phyloP scores from a whole-genome alignment of 169 alveolate species.

The Eimeria tenella region DNA sequence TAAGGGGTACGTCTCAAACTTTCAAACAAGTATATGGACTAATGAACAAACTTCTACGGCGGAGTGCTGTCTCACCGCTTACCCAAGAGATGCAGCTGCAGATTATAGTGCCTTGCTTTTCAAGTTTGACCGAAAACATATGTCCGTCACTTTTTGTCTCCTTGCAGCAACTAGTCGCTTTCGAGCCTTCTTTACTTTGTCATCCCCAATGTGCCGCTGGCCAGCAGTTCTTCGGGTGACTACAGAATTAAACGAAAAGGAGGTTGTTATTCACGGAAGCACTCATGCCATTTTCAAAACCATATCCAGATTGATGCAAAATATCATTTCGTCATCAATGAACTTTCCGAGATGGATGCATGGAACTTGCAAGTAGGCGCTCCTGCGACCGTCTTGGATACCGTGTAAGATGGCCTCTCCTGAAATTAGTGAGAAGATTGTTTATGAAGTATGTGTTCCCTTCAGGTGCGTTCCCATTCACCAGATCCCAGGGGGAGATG shows the following conservation, averaged over 20 bases:
- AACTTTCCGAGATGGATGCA: conserved; percentile 94
- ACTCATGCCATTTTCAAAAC: conserved; percentile 90
- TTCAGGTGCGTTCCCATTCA: conserved; percentile 80
- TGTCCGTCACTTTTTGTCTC: conserved; percentile 62
- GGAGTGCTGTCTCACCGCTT: too few relatives aligned
- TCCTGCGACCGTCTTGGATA: background rate
- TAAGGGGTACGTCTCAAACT: conserved; percentile 87
- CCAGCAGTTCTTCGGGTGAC: conserved; percentile 82
- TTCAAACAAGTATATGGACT: background rate
- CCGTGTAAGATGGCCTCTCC: background rate
- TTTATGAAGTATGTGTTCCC: too few relatives aligned
- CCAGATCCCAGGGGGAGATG: conserved; percentile 83
- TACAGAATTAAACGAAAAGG: conserved; percentile 88
- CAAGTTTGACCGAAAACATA: too few relatives aligned
- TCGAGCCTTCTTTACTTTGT: conserved; percentile 82
- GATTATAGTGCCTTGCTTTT: too few relatives aligned
- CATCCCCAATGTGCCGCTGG: conserved; percentile 71
- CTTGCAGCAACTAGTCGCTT: conserved; percentile 85
- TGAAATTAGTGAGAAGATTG: too few relatives aligned
- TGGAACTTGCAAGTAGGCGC: conserved; percentile 87
- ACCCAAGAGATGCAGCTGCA: too few relatives aligned
- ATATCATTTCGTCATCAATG: conserved; percentile 88
- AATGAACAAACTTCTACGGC: background rate
- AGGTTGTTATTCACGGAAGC: conserved; percentile 89
- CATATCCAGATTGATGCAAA: conserved; percentile 91